phyloP scores from a whole-genome alignment of 768 basidiomycete species.

The Phaeotremella skinneri region DNA sequence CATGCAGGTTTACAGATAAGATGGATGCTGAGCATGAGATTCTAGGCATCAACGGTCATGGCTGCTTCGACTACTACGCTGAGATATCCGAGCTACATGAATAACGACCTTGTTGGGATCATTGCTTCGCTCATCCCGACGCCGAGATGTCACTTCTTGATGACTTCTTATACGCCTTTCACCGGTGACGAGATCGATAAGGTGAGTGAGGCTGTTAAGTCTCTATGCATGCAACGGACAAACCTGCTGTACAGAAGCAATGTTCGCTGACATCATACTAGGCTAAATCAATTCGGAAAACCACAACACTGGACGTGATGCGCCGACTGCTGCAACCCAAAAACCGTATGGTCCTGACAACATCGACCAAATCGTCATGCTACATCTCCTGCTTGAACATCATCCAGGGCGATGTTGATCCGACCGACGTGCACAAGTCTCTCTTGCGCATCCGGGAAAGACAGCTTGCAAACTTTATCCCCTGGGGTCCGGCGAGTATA shows the following conservation, averaged over 20 bases:
- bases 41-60: slow-evolving; percentile 92
- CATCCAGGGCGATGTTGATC: slow-evolving; percentile 97
- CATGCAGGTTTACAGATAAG: background rate
- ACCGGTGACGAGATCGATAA: slow-evolving; percentile 96
- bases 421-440: slow-evolving; percentile 97
- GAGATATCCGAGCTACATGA: slow-evolving; percentile 98
- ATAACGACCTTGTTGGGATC: slow-evolving; percentile 96
- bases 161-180: slow-evolving; percentile 98
- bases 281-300: slow-evolving; percentile 94
- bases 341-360: slow-evolving; percentile 94
- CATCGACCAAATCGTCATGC: slow-evolving; percentile 57
- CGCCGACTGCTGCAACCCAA: slow-evolving; percentile 94
- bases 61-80: slow-evolving; percentile 95
- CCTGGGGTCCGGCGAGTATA: slow-evolving; percentile 98
- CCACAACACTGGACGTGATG: slow-evolving; percentile 98
- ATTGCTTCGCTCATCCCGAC: slow-evolving; percentile 96
- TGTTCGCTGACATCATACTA: no score
- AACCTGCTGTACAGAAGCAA: background rate
- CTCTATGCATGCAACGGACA: background rate
- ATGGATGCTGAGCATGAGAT: background rate
- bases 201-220: slow-evolving; percentile 55
- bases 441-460: slow-evolving; percentile 93
- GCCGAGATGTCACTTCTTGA: slow-evolving; percentile 94
- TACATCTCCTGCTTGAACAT: slow-evolving; percentile 98
- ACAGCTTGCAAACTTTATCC: slow-evolving; percentile 94